These are phyloP conservation scores for Lipomyces kockii DNA, from an alignment of 805 yeast species.

Conservation along the genomic window DNA sequence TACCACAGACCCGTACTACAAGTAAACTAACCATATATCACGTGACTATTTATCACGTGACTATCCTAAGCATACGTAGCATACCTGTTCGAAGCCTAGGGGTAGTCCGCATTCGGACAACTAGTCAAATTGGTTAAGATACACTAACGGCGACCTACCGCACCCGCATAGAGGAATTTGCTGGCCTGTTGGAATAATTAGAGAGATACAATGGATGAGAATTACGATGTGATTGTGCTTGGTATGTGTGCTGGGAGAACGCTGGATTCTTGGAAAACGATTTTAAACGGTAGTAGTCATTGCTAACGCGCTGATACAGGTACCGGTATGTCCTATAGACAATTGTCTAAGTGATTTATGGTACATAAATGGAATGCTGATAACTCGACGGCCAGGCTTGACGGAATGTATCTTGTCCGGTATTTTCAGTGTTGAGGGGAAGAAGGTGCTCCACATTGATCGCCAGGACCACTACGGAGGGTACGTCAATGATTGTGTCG, in stretches of 20 bases:
- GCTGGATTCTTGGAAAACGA: slow-evolving; percentile 3
- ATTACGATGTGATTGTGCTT: slow-evolving; percentile 93
- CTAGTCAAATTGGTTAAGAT: neutral
- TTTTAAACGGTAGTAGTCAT: neutral
- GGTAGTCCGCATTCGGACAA: neutral
- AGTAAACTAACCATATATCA: no score
- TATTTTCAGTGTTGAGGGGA: slow-evolving; percentile 93
- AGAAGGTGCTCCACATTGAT: slow-evolving; percentile 95
- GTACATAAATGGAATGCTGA: neutral
- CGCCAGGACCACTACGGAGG: slow-evolving; percentile 97
- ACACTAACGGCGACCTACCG: neutral
- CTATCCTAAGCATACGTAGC: neutral
- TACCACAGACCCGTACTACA: no score
- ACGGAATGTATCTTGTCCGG: slow-evolving; percentile 97
- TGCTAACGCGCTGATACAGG: slow-evolving; percentile 37
- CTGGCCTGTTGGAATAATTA: neutral
- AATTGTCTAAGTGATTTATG: neutral
- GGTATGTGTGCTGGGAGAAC: slow-evolving; percentile 55
- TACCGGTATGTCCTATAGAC: slow-evolving; percentile 41
- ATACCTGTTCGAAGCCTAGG: neutral
- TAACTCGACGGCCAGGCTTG: slow-evolving; percentile 59
- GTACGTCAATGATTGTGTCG: slow-evolving; percentile 25
- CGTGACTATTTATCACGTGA: no score
- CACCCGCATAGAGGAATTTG: neutral
- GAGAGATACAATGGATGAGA: slow-evolving; percentile 73